Evolutionary conservation across 306 rosid species (phyloP).

Genomic region (Lupinus albus): DNA sequence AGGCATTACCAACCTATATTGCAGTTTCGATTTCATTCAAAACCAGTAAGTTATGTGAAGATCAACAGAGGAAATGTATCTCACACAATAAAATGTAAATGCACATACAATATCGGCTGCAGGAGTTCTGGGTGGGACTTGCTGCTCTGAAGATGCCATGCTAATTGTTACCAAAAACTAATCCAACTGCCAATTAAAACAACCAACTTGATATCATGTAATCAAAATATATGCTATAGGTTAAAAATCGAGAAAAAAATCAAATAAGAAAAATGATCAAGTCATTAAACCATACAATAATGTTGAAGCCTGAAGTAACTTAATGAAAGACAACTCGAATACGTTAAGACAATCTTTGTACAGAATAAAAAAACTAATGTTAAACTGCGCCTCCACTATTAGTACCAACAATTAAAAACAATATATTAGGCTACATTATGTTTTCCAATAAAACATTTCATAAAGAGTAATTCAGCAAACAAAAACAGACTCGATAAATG

Average conservation of each 20-base stretch:
- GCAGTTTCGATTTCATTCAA: slow-evolving; percentile 1
- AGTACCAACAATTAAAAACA: not conserved
- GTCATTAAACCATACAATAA: not conserved
- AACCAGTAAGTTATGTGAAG: not conserved
- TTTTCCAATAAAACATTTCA: not conserved
- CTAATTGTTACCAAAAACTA: slow-evolving; percentile 35
- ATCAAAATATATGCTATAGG: not conserved
- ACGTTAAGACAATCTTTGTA: not conserved
- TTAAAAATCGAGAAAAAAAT: too few species aligned
- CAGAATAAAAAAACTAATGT: not conserved
- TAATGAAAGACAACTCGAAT: not conserved
- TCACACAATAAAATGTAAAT: not conserved
- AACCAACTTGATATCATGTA: not conserved
- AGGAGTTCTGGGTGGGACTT: slow-evolving; percentile 49
- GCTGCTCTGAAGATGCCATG: slow-evolving; percentile 71
- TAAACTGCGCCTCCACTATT: not conserved
- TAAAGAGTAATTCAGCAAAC: not conserved
- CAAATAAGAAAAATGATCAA: not conserved
- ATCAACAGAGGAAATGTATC: not conserved
- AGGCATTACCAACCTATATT: slow-evolving; percentile 83
- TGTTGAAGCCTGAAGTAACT: not conserved
- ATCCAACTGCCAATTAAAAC: slow-evolving; percentile 33
- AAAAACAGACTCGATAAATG: not conserved
- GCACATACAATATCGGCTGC: slow-evolving; percentile 68
- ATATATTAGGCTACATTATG: not conserved